These are phyloP conservation scores for Blastobotrys capitulatus DNA, from an alignment of 1,139 yeast species.

Conservation along the genomic window DNA sequence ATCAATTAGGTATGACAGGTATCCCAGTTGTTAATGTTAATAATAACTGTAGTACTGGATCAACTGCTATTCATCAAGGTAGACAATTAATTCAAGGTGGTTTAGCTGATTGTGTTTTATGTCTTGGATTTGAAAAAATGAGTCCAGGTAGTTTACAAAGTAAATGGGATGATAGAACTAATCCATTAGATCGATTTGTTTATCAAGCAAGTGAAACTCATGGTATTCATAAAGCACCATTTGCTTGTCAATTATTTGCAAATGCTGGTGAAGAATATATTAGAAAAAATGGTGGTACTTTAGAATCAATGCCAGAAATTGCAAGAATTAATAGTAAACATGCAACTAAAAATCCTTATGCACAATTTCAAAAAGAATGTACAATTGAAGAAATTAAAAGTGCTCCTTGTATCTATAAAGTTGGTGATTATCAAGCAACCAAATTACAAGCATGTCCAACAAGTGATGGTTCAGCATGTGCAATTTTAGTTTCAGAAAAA, in stretches of 20 bases:
- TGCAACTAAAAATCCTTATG: conserved; percentile 30
- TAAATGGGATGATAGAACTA: conserved; percentile 25
- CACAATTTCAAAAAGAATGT: conserved; percentile 28
- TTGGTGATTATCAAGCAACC: conserved; percentile 16
- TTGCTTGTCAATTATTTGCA: conserved; percentile 30
- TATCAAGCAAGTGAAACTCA: conserved; percentile 21
- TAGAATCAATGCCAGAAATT: conserved; percentile 26
- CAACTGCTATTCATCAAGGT: conserved; percentile 28
- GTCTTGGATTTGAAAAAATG: conserved; percentile 32
- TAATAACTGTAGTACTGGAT: conserved; percentile 32
- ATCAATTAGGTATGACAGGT: conserved; percentile 31
- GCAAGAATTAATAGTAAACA: conserved; percentile 29
- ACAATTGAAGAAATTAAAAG: conserved; percentile 27
- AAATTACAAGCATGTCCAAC: conserved; percentile 32
- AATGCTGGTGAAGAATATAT: conserved; percentile 30
- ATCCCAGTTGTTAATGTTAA: conserved; percentile 30
- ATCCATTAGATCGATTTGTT: conserved; percentile 24
- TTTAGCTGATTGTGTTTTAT: conserved; percentile 26
- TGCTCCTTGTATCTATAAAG: conserved; percentile 23
- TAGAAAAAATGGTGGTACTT: conserved; percentile 23
- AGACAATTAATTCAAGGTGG: conserved; percentile 26
- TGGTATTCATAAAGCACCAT: conserved; percentile 21
- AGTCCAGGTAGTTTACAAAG: conserved; percentile 26
- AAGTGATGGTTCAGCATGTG: conserved; percentile 81
- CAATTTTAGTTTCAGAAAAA: conserved; percentile 65